Base-by-base conservation (phyloP, 495 filamentous ascomycete species). In the Trypethelium eluteriae region DNA sequence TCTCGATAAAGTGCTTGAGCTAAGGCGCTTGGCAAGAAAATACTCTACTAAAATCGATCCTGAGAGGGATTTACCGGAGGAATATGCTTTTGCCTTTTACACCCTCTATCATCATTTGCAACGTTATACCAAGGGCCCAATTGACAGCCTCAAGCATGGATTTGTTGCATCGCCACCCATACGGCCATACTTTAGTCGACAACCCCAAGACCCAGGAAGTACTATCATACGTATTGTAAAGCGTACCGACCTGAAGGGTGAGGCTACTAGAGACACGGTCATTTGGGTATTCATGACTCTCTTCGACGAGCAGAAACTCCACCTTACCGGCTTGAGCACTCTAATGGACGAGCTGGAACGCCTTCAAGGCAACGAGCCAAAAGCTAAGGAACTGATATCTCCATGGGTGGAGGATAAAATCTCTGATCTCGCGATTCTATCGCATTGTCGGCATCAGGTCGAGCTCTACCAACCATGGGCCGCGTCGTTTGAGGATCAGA, bases 391-490 rank as follows among this genome's bases (percentile, higher is more conserved):
- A 6, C 50, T 81, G 3, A 50, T 85, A 11, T 83, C 82, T 0
- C 18, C 70, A 1, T 73, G 61, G 18, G 62, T 83, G 14, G 74
- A 74, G 0, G 64, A 67, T 18, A 36, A 73, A 0, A 74, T 85
- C 39, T 75, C 78, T 1, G 77, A 83, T 10, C 70, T 83, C 1
- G 76, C 80, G 2, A 72, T 85, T 36, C 39, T 81, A 6, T 68
- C 74, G 2, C 65, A 82, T 65, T 77, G 76, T 62, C 39, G 72
- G 16, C 70, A 73, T 11, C 80, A 85, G 65, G 32, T 85, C 3
- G 65, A 78, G 3, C 67, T 79, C 9, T 82, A 75, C 70, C 79
- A 80, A 32, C 82, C 82, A 0, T 83, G 82, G 78, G 81, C 79
- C n/a, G 63, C 65, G 12, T 69, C 65, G 0, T 80, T 81, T 34